Conservation (phyloP, 2,329 filamentous ascomycete species). For the Blastomyces emzantsi region DNA sequence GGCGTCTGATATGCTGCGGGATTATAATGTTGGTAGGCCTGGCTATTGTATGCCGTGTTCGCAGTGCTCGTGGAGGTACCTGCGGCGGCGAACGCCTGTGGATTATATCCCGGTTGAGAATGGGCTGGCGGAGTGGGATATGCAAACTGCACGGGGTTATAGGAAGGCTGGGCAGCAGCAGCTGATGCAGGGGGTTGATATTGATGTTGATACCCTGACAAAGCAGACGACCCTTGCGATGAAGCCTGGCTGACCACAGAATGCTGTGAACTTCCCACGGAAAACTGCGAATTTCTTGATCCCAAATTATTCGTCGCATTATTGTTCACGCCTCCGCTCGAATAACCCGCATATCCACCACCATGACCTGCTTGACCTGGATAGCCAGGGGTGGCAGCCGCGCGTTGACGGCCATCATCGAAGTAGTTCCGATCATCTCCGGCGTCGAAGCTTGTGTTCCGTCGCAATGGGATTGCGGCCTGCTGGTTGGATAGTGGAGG, state of each 20-base stretch:
- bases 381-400: slow-evolving; percentile 29
- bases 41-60: slow-evolving; percentile 21
- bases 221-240: slow-evolving; percentile 32
- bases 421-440: slow-evolving; percentile 59
- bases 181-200: slow-evolving; percentile 35
- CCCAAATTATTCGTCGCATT: slow-evolving; percentile 26
- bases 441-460: slow-evolving; percentile 64
- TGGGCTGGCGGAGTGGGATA: slow-evolving; percentile 39
- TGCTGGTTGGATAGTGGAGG: slow-evolving; percentile 35
- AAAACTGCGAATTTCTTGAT: slow-evolving; percentile 30
- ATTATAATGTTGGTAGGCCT: slow-evolving; percentile 40
- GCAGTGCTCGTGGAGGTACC: slow-evolving; percentile 20
- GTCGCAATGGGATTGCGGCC: slow-evolving; percentile 36
- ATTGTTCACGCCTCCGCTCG: slow-evolving; percentile 19
- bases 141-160: slow-evolving; percentile 56
- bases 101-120: slow-evolving; percentile 56
- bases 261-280: slow-evolving; percentile 27
- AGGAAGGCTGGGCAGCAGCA: slow-evolving; percentile 42
- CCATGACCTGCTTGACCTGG: slow-evolving; percentile 29
- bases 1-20: slow-evolving; percentile 41
- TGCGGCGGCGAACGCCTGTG: slow-evolving; percentile 47
- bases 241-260: slow-evolving; percentile 33
- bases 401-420: slow-evolving; percentile 24
- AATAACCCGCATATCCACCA: slow-evolving; percentile 29
- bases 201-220: slow-evolving; percentile 45